Evolutionary conservation across 345 rosid species (phyloP).

Genomic region (Mangifera indica): DNA sequence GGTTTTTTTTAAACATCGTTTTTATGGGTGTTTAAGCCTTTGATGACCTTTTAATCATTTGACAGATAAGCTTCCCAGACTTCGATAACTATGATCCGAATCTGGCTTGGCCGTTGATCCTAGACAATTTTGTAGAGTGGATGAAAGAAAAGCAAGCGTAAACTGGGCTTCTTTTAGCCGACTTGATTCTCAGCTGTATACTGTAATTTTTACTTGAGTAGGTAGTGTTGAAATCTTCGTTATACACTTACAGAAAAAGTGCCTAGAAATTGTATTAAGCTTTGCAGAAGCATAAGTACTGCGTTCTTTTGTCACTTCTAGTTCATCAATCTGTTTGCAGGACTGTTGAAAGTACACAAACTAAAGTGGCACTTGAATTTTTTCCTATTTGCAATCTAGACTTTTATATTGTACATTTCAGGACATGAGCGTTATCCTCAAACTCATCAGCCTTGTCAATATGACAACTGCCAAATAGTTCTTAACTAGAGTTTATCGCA

Average conservation of each 20-base stretch:
- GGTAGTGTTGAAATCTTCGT: conserved; percentile 23
- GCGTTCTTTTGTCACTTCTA: neutral
- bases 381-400: neutral
- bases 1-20: neutral
- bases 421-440: no score
- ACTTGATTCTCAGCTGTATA: conserved; percentile 48
- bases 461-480: no score
- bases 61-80: conserved; percentile 93
- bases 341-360: conserved; percentile 27
- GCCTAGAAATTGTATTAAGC: neutral
- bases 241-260: neutral
- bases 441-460: no score
- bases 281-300: neutral
- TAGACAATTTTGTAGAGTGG: conserved; percentile 99
- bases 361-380: conserved; percentile 11
- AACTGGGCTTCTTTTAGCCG: no score
- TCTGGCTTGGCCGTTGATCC: conserved; percentile 98
- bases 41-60: conserved; percentile 21
- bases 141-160: conserved; percentile 69
- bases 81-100: conserved; percentile 70
- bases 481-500: no score
- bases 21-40: neutral
- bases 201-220: conserved; percentile 33
- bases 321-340: conserved; percentile 33
- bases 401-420: neutral